Percentiles rank a stretch among this genome's conserved stretches.
Evolutionary conservation across 2,329 filamentous ascomycete genomes (phyloP).

Genomic region (Fusarium chaquense): DNA sequence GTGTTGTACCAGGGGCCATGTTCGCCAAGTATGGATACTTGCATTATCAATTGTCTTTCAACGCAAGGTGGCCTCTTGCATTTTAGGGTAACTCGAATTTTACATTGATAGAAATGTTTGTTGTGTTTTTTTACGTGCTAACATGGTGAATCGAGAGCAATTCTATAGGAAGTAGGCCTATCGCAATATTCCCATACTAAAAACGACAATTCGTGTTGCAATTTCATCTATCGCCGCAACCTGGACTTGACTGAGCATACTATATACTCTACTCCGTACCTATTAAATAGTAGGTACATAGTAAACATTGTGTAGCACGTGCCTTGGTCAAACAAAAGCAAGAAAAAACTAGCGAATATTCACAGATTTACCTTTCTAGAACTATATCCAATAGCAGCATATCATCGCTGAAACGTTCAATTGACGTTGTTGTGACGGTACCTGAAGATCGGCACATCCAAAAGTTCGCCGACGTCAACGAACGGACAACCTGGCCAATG

Average conservation of each 20-base stretch:
- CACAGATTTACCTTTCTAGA: background rate
- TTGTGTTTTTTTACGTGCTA: background rate
- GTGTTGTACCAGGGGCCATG: conserved; percentile 7
- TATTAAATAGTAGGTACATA: background rate
- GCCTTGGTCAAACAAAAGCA: background rate
- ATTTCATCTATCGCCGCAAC: background rate
- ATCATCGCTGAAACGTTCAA: background rate
- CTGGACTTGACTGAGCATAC: background rate
- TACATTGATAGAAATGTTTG: background rate
- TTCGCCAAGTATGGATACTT: background rate
- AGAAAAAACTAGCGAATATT: background rate
- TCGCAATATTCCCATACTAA: background rate
- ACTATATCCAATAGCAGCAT: background rate
- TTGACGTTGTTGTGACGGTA: conserved; percentile 8
- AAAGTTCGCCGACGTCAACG: conserved; percentile 22
- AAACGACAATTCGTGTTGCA: background rate
- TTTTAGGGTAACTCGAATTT: background rate
- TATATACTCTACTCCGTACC: too few species aligned
- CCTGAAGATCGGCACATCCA: conserved; percentile 23
- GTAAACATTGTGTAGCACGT: background rate
- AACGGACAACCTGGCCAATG: conserved; percentile 39
- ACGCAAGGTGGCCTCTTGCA: background rate
- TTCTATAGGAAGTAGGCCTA: background rate
- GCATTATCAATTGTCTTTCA: background rate
- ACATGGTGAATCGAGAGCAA: too few species aligned